phyloP scores from a whole-genome alignment of 805 yeast genomes.

The Hanseniaspora singularis region DNA sequence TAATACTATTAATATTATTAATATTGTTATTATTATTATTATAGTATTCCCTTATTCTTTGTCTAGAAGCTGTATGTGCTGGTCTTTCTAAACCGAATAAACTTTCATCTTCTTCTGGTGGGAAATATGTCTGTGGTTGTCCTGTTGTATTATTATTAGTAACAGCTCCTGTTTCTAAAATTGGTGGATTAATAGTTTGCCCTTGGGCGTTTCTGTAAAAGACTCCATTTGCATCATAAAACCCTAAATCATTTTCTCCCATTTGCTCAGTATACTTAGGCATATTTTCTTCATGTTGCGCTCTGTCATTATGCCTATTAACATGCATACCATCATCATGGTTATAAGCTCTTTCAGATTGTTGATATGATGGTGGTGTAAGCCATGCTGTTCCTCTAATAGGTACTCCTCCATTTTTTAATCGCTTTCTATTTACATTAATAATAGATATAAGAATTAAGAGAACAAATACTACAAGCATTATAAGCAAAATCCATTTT shows the following conservation, averaged over 20 bases:
- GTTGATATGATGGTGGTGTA: slow-evolving; percentile 54
- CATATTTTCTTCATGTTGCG: slow-evolving; percentile 36
- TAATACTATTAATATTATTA: background rate
- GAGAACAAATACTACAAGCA: slow-evolving; percentile 40
- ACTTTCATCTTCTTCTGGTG: background rate
- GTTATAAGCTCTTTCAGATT: slow-evolving; percentile 48
- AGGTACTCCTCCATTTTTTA: slow-evolving; percentile 35
- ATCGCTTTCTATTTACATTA: slow-evolving; percentile 43
- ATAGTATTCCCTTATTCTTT: slow-evolving; percentile 11
- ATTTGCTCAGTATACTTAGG: slow-evolving; percentile 60
- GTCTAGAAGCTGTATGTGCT: slow-evolving; percentile 10
- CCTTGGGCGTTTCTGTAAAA: slow-evolving; percentile 33
- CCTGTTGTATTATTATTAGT: background rate
- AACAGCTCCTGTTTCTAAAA: slow-evolving; percentile 16
- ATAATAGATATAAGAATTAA: slow-evolving; percentile 41
- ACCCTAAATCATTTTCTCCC: slow-evolving; percentile 65
- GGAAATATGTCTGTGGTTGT: background rate
- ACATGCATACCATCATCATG: slow-evolving; percentile 21
- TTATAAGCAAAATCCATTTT: slow-evolving; percentile 55
- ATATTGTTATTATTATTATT: background rate
- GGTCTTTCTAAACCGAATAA: slow-evolving; percentile 11
- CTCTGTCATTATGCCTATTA: slow-evolving; percentile 18
- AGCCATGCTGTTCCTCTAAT: slow-evolving; percentile 58
- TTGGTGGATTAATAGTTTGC: slow-evolving; percentile 25
- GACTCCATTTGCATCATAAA: slow-evolving; percentile 53